phyloP scores from a whole-genome alignment of 1,139 yeast genomes.

The Suhomyces coccinellae region DNA sequence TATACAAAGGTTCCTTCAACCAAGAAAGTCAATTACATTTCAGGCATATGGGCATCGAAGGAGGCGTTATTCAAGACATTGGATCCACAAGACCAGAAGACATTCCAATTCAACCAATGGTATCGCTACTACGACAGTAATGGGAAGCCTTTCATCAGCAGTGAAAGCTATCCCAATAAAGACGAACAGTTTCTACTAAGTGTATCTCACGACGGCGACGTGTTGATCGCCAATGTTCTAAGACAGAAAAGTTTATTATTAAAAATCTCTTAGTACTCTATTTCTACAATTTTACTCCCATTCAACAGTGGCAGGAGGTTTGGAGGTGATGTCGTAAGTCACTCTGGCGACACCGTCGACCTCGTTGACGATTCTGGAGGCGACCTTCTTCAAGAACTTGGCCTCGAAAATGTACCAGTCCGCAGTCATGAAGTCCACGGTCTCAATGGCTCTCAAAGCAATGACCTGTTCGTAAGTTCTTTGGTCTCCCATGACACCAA shows the following conservation, averaged over 20 bases:
- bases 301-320: conserved; percentile 99
- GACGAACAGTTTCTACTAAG: conserved; percentile 55
- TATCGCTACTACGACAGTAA: conserved; percentile 40
- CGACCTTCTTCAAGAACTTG: conserved; percentile 85
- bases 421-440: conserved; percentile 98
- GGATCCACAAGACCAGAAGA: conserved; percentile 46
- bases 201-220: conserved; percentile 67
- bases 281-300: conserved; percentile 68
- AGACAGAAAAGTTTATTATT: conserved; percentile 28
- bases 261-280: neutral
- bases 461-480: conserved; percentile 98
- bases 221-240: conserved; percentile 50
- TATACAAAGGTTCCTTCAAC: conserved; percentile 19
- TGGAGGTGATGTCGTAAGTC: conserved; percentile 96
- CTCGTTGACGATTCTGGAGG: conserved; percentile 96
- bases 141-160: conserved; percentile 43
- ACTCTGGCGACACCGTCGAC: conserved; percentile 99
- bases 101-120: conserved; percentile 65
- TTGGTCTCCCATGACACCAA: conserved; percentile 99
- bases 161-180: conserved; percentile 26
- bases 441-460: conserved; percentile 97
- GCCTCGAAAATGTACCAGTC: conserved; percentile 98
- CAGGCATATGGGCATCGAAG: conserved; percentile 73
- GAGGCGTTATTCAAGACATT: conserved; percentile 74
- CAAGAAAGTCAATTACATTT: conserved; percentile 37